These are phyloP conservation scores for Lobosporangium transversale DNA, from an alignment of 192 early-diverging fungal genomes.

Conservation along the genomic window DNA sequence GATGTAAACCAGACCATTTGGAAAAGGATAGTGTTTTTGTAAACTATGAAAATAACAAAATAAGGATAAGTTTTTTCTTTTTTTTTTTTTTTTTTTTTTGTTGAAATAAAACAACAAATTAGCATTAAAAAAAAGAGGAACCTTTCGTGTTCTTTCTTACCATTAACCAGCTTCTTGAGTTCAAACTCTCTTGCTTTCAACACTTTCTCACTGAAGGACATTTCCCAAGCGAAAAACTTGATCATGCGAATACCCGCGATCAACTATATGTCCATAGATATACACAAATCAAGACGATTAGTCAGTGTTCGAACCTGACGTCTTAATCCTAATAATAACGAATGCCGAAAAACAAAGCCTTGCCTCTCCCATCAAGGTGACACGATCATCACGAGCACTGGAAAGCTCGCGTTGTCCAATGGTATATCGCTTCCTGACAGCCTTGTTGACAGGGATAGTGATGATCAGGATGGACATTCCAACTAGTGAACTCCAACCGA, in stretches of 20 bases:
- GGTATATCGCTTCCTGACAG: slow-evolving; percentile 42
- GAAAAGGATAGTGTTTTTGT: slow-evolving; percentile 50
- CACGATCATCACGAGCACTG: slow-evolving; percentile 68
- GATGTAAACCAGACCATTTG: slow-evolving; percentile 55
- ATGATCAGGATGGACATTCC: slow-evolving; percentile 72
- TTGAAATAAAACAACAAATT: no score
- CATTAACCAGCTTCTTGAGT: slow-evolving; percentile 55
- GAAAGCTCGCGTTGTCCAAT: slow-evolving; percentile 67
- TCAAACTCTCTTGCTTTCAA: slow-evolving; percentile 60
- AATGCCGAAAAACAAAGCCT: no score
- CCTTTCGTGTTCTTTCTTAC: slow-evolving; percentile 29
- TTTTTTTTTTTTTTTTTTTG: no score
- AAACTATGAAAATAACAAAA: slow-evolving; percentile 23
- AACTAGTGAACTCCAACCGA: slow-evolving; percentile 83
- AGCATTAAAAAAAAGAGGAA: neutral
- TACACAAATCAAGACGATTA: no score
- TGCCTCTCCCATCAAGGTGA: slow-evolving; percentile 72
- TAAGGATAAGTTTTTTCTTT: no score
- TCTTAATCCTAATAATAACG: no score
- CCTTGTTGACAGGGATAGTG: slow-evolving; percentile 48
- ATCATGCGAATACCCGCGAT: slow-evolving; percentile 88
- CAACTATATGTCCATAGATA: no score
- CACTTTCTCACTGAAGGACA: slow-evolving; percentile 71
- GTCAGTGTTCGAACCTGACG: no score
- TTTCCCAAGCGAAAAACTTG: slow-evolving; percentile 88